Conservation (phyloP, 257 asterid genomes). For the Cruciata laevipes region DNA sequence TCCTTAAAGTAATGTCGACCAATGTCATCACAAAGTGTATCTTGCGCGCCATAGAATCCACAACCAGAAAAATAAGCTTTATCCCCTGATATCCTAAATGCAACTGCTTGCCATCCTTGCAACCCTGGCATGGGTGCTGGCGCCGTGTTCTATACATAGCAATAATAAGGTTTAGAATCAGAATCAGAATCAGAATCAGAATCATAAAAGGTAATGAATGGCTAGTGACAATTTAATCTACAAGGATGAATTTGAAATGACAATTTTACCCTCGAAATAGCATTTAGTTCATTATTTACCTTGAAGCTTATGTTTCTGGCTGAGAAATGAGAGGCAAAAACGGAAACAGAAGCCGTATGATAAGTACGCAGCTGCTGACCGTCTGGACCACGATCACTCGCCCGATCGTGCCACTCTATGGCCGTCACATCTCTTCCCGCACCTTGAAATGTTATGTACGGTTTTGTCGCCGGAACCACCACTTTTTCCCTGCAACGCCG, state of each 20-base stretch:
- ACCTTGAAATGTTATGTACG: conserved; percentile 71
- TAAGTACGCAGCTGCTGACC: conserved; percentile 88
- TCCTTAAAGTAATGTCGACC: conserved; percentile 96
- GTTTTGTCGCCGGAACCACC: conserved; percentile 73
- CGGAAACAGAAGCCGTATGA: conserved; percentile 76
- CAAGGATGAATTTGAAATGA: not conserved
- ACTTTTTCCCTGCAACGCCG: conserved; percentile 57
- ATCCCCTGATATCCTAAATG: conserved; percentile 83
- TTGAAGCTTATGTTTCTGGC: conserved; percentile 86
- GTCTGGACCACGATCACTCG: conserved; percentile 65
- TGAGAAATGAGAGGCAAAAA: conserved; percentile 56
- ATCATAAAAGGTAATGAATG: too few species aligned
- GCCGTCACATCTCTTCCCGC: conserved; percentile 68
- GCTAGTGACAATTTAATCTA: too few species aligned
- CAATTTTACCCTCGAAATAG: not conserved
- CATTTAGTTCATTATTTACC: conserved; percentile 27
- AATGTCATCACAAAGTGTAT: conserved; percentile 82
- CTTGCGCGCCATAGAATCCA: conserved; percentile 89
- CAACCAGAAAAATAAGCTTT: conserved; percentile 82
- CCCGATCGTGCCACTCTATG: conserved; percentile 89
- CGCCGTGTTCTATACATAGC: conserved; percentile 59
- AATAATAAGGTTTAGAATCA: too few species aligned
- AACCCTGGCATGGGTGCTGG: conserved; percentile 92
- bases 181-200: too few species aligned
- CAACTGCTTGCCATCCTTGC: conserved; percentile 97